Base-by-base conservation (phyloP, 2,329 filamentous ascomycete species). In the Cladophialophora psammophila region DNA sequence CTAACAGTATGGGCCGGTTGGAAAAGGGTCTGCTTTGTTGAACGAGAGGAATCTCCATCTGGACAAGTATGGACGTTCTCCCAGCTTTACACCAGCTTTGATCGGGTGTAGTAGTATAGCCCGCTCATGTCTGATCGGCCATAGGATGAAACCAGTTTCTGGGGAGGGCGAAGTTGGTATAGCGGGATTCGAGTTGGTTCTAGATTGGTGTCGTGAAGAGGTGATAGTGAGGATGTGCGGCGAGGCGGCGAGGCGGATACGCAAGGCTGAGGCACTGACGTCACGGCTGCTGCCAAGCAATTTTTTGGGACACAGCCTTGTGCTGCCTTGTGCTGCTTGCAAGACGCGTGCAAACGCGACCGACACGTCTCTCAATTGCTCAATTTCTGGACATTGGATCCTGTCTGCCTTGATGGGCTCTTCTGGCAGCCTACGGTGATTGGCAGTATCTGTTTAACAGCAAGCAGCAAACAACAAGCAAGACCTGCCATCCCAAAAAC, bases 11-110 rank as follows among this genome's bases (percentile, higher is more conserved):
- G 3, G 32, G 48, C 59, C 26, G 59, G 59, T 31, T 26, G 38
- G 59, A 40, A 34, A 50, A 8, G 42, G 36, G 57, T 61, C 35
- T 35, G 34, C 13, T 48, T 48, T 60, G 59, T 20, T 15, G 48
- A 53, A 61, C 20, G 32, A 20, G 26, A 61, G 34, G 34, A 61
- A 36, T 26, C 59, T 61, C 59, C 59, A 61, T 61, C 45, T 61
- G 58, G 58, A 53, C 34, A 18, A n/a, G 20, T 8, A 13, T 13
- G 18, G 20, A 32, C 26, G 53, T 61, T 20, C 32, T 31, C 10
- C 45, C 20, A 18, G 13, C n/a, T 20, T 61, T 32, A 40, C 12
- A 15, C 32, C 48, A 32, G 34, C 12, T 12, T 20, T 15, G n/a
- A 15, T 18, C n/a, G 26, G 42, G n/a, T 40, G 20, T 20, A 34